A percentile compares a stretch with the other conserved stretches of the same genome.
phyloP scores from a whole-genome alignment of 805 yeast species.

The Lipomyces chichibuensis region DNA sequence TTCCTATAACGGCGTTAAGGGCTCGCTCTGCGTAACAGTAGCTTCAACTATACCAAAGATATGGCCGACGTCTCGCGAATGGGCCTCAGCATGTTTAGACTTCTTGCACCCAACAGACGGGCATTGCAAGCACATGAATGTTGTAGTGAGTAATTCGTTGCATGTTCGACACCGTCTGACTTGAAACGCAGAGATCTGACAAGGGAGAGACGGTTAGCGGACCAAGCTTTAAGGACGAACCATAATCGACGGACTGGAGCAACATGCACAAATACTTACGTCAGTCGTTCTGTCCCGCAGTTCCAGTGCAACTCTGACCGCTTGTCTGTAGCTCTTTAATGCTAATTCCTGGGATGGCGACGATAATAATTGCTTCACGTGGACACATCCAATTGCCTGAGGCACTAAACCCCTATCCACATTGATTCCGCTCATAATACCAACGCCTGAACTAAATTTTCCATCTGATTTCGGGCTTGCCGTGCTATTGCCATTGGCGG shows the following conservation, averaged over 20 bases:
- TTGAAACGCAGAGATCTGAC: conserved; percentile 23
- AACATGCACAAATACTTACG: conserved; percentile 7
- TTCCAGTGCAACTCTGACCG: conserved; percentile 30
- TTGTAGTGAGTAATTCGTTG: conserved; percentile 35
- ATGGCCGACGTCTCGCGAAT: conserved; percentile 34
- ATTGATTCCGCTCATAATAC: conserved; percentile 4
- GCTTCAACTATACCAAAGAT: conserved; percentile 33
- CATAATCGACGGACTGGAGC: background rate
- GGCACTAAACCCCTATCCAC: conserved; percentile 12
- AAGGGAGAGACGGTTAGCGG: background rate
- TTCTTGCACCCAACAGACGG: conserved; percentile 35
- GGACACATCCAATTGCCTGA: conserved; percentile 31
- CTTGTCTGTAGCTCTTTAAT: conserved; percentile 34
- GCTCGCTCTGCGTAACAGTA: background rate
- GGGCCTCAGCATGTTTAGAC: conserved; percentile 34
- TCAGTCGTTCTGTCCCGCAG: conserved; percentile 18
- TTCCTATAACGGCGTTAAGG: conserved; percentile 46
- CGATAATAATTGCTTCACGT: conserved; percentile 33
- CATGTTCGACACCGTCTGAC: conserved; percentile 34
- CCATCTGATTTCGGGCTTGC: background rate
- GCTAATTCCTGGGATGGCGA: conserved; percentile 37
- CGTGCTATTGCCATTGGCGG: background rate
- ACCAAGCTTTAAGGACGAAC: background rate
- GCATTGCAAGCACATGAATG: conserved; percentile 37
- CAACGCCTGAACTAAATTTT: background rate